Percentiles rank a stretch among this genome's conserved stretches.
phyloP scores from a whole-genome alignment of 2,329 filamentous ascomycete genomes.

The Fusarium pseudocircinatum region DNA sequence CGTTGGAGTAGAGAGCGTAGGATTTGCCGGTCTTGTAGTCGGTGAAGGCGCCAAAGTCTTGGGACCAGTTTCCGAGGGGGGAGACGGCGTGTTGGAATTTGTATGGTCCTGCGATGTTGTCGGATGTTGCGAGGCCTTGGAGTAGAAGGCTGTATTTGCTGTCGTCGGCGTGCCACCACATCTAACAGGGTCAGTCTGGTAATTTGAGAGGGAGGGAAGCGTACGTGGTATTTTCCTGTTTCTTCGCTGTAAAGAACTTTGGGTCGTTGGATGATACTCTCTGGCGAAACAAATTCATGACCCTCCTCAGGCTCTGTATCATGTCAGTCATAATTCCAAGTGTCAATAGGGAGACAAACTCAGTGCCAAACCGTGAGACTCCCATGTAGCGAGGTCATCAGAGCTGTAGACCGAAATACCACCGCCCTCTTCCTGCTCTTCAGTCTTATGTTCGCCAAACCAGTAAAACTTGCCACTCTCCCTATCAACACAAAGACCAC shows the following conservation, averaged over 20 bases:
- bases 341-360: conserved; percentile 45
- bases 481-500: conserved; percentile 62
- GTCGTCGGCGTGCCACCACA: conserved; percentile 71
- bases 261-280: conserved; percentile 68
- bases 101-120: conserved; percentile 64
- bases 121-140: conserved; percentile 64
- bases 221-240: conserved; percentile 65
- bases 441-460: conserved; percentile 70
- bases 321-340: accelerated
- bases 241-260: conserved; percentile 68
- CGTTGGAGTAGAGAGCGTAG: conserved; percentile 69
- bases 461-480: conserved; percentile 65
- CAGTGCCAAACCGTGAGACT: conserved; percentile 64
- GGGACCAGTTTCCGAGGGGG: conserved; percentile 70
- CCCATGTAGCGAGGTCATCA: conserved; percentile 68
- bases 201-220: conserved; percentile 18
- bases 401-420: conserved; percentile 70
- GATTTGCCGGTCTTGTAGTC: conserved; percentile 66
- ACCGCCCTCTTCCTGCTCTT: conserved; percentile 67
- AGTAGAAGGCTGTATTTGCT: conserved; percentile 64
- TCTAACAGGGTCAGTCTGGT: no score
- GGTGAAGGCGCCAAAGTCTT: conserved; percentile 69
- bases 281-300: conserved; percentile 63
- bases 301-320: conserved; percentile 59
- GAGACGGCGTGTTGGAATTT: conserved; percentile 62